phyloP scores from a whole-genome alignment of 306 rosid species.

The Urtica urens region DNA sequence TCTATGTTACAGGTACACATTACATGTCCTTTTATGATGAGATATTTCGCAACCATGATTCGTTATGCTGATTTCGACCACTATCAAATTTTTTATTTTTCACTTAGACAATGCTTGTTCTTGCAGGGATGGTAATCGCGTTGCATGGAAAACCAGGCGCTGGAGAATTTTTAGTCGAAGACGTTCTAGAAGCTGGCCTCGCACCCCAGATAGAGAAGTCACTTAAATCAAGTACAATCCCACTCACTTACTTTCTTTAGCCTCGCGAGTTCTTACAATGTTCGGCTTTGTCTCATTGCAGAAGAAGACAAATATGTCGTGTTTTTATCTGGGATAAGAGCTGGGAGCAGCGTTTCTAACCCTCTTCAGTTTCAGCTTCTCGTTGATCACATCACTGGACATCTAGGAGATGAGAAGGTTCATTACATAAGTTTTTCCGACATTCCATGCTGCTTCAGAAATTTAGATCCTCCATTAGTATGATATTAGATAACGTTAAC shows the following conservation, averaged over 20 bases:
- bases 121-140: constrained; percentile 64
- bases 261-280: background rate
- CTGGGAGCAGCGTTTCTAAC: constrained; percentile 66
- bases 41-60: no score
- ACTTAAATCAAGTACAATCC: constrained; percentile 50
- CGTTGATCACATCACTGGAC: constrained; percentile 90
- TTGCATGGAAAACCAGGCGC: constrained; percentile 64
- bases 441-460: constrained; percentile 14
- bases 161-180: constrained; percentile 69
- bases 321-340: constrained; percentile 65
- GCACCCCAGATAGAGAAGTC: constrained; percentile 74
- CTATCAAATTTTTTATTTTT: no score
- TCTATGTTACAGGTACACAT: constrained; percentile 66
- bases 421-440: constrained; percentile 15
- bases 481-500: constrained; percentile 17
- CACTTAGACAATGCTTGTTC: background rate
- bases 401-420: constrained; percentile 93
- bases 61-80: no score
- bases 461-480: constrained; percentile 13
- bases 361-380: constrained; percentile 94
- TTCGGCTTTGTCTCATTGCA: constrained; percentile 30
- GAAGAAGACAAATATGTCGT: constrained; percentile 82
- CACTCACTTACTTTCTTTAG: constrained; percentile 2
- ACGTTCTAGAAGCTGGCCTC: constrained; percentile 85
- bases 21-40: background rate